Percentiles rank a stretch among this genome's conserved stretches.
phyloP scores from a whole-genome alignment of 208 protist genomes.

The Wallacemonas rigidus region DNA sequence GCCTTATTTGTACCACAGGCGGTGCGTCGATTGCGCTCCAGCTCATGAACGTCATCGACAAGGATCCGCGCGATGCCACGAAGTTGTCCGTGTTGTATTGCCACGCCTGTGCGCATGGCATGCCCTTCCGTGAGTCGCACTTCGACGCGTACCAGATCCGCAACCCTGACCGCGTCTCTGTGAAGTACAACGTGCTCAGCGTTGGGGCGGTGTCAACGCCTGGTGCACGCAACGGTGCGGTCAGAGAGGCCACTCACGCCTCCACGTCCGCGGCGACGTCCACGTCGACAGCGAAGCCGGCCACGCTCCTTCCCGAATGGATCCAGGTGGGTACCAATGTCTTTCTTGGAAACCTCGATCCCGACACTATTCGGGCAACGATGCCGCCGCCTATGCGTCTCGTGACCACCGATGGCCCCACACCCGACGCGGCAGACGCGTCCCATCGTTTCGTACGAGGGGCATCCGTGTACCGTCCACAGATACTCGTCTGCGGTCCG shows the following conservation, averaged over 20 bases:
- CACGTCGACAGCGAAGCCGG: neutral
- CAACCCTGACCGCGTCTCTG: conserved; percentile 43
- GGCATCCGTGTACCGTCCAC: conserved; percentile 33
- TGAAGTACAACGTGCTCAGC: conserved; percentile 70
- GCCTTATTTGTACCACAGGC: conserved; percentile 73
- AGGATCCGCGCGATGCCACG: conserved; percentile 52
- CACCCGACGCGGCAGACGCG: neutral
- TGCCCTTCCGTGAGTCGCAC: conserved; percentile 61
- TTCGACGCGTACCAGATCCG: conserved; percentile 43
- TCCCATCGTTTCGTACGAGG: neutral
- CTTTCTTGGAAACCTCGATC: conserved; percentile 78
- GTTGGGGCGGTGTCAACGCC: neutral
- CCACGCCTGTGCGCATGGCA: conserved; percentile 46
- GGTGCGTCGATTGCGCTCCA: conserved; percentile 83
- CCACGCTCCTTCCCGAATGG: conserved; percentile 6
- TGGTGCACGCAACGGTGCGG: neutral
- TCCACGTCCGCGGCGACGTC: neutral
- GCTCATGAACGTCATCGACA: conserved; percentile 75
- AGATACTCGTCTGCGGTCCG: conserved; percentile 79
- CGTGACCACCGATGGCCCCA: neutral
- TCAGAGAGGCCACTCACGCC: conserved; percentile 4
- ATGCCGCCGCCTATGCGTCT: conserved; percentile 46
- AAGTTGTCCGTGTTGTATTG: conserved; percentile 72
- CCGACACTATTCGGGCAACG: conserved; percentile 44
- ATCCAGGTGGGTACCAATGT: conserved; percentile 43